Base-by-base conservation (phyloP, 2,329 filamentous ascomycete species). In the Scedosporium apiospermum region DNA sequence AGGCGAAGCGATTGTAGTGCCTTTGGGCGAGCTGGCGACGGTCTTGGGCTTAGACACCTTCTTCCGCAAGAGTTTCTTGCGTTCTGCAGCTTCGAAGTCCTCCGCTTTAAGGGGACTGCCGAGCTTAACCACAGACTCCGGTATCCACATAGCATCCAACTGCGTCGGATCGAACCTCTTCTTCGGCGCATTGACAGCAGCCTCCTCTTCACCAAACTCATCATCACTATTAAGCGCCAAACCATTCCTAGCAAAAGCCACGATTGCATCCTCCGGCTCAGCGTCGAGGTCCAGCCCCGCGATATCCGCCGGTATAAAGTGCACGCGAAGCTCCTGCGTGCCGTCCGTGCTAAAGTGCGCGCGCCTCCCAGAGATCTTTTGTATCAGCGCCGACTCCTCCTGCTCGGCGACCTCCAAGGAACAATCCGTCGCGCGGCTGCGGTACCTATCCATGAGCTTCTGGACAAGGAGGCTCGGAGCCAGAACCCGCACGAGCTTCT, bases 401-500 rank as follows among this genome's bases (percentile, higher is more conserved):
- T 77, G 72, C 67, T 80, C 65, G 1, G 63, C 65, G 1, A 66
- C 71, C 65, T 26, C 67, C 64, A 65, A 9, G 4, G 53, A 18
- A 41, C 38, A 46, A 38, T 58, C 42, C 12, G 62, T 38, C 18
- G 18, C 46, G 42, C 18, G 30, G 27, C 21, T 49, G 16, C 27
- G 42, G 34, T 59, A 55, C n/a, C 58, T 27, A 14, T 60, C 55
- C 34, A 65, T 46, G 66, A 87, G 78, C 64, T 82, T 86, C 64
- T 82, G 84, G 14, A 86, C 79, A 2, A 98, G 77, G 1, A 98
- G 75, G 6, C 88, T 86, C 10, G 91, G 90, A 0, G 91, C 89
- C 10, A 98, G 77, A 30, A 90, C 88, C 14, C 88, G 84, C 30
- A 96, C 87, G 65, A 96, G 90, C 70, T 96, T 96, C 69, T 89